A percentile compares a stretch with the other conserved stretches of the same genome.
Conservation (phyloP, 2,329 filamentous ascomycete genomes). For the Botrytis fabae region DNA sequence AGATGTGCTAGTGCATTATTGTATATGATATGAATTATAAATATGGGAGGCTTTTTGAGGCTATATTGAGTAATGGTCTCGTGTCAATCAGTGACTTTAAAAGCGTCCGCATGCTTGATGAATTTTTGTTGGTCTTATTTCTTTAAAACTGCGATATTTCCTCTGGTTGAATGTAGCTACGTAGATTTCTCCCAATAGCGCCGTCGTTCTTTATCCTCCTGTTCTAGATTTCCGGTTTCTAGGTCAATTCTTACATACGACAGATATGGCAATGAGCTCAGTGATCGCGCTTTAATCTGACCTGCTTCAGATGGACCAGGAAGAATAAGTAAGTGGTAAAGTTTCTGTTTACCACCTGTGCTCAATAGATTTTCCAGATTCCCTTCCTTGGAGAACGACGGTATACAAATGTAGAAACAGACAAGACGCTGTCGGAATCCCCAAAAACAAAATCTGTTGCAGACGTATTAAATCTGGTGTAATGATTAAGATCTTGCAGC, state of each 20-base stretch:
- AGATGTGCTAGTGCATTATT: not conserved
- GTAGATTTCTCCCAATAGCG: too few relatives aligned
- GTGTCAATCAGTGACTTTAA: not conserved
- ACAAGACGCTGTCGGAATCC: not conserved
- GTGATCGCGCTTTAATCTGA: not conserved
- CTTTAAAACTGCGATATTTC: too few relatives aligned
- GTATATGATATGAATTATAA: not conserved
- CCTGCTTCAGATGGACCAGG: not conserved
- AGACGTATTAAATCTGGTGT: not conserved
- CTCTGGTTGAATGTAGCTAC: too few relatives aligned
- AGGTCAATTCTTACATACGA: not conserved
- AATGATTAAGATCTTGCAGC: not conserved
- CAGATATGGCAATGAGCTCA: not conserved
- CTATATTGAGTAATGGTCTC: not conserved
- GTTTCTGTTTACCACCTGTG: not conserved
- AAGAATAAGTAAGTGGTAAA: not conserved
- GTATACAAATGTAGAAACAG: not conserved
- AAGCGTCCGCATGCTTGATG: not conserved
- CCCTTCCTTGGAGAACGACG: not conserved
- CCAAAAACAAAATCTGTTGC: not conserved
- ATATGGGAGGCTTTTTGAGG: not conserved
- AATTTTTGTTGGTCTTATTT: not conserved
- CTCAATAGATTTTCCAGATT: not conserved
- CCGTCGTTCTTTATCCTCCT: not conserved
- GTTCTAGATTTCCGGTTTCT: not conserved